Evolutionary conservation across 2,329 filamentous ascomycete species (phyloP).

Genomic region (Ophiostoma quercus): DNA sequence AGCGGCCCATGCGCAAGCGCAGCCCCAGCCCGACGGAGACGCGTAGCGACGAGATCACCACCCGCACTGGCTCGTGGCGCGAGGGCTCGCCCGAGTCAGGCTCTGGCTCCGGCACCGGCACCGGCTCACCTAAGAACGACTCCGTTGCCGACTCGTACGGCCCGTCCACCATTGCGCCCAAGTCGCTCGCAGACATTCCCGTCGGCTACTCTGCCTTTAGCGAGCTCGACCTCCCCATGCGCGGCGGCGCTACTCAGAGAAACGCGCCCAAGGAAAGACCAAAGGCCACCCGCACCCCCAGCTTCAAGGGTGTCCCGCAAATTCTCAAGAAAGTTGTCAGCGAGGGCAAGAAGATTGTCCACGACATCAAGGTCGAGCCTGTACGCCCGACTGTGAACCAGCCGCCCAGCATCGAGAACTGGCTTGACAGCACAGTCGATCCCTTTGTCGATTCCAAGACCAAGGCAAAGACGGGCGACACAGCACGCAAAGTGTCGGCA

Average conservation of each 20-base stretch:
- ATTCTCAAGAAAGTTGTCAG: conserved; percentile 60
- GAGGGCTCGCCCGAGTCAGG: conserved; percentile 24
- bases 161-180: conserved; percentile 43
- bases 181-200: conserved; percentile 56
- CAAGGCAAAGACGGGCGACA: conserved; percentile 13
- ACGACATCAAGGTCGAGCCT: conserved; percentile 52
- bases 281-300: conserved; percentile 50
- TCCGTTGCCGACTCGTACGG: conserved; percentile 38
- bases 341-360: conserved; percentile 60
- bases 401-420: conserved; percentile 60
- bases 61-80: conserved; percentile 33
- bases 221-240: conserved; percentile 53
- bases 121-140: conserved; percentile 11
- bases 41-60: conserved; percentile 30
- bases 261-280: conserved; percentile 39
- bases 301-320: conserved; percentile 57
- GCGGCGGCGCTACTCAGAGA: conserved; percentile 34
- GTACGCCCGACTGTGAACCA: conserved; percentile 50
- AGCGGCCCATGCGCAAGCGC: conserved; percentile 29
- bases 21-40: conserved; percentile 33
- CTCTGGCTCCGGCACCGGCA: background rate
- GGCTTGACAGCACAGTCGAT: conserved; percentile 59
- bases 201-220: conserved; percentile 64
- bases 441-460: conserved; percentile 49
- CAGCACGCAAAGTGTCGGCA: conserved; percentile 23